Evolutionary conservation across 768 basidiomycete species (phyloP).

Genomic region (Pisolithus marmoratus): DNA sequence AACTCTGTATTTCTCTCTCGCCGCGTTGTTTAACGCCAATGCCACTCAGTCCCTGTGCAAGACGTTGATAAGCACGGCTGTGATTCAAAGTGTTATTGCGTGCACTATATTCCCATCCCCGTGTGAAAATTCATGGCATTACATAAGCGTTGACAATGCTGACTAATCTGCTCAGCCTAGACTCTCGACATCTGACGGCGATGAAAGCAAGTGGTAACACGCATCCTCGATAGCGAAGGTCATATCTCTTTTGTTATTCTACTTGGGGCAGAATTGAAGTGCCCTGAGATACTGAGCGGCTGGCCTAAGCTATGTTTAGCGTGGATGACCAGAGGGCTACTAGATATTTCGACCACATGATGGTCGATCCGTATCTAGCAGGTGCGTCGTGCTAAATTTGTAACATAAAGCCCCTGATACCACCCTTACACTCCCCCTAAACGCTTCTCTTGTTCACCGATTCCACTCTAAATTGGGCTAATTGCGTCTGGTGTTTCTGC

Average conservation of each 20-base stretch:
- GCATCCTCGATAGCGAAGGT: constrained; percentile 50
- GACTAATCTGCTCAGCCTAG: constrained; percentile 45
- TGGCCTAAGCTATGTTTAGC: constrained; percentile 54
- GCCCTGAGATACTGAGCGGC: constrained; percentile 24
- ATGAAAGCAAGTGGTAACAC: constrained; percentile 41
- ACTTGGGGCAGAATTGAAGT: too few relatives aligned
- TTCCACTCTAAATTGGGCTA: constrained; percentile 35
- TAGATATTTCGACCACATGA: constrained; percentile 72
- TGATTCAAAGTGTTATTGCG: too few relatives aligned
- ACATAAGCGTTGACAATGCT: too few relatives aligned
- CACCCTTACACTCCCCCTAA: constrained; percentile 33
- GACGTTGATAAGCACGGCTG: constrained; percentile 63
- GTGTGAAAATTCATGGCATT: too few relatives aligned
- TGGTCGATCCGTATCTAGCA: constrained; percentile 68
- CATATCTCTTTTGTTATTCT: constrained; percentile 34
- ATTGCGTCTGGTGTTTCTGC: constrained; percentile 48
- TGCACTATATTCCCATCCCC: too few relatives aligned
- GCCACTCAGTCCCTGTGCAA: constrained; percentile 38
- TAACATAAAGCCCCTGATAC: not conserved
- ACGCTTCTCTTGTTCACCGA: constrained; percentile 66
- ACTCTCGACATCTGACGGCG: constrained; percentile 60
- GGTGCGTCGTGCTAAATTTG: constrained; percentile 38
- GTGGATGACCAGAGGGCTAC: constrained; percentile 63
- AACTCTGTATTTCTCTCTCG: constrained; percentile 34
- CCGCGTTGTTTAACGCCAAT: constrained; percentile 68